These are phyloP conservation scores for Glycine soja DNA, from an alignment of 306 rosid genomes.

Conservation along the genomic window DNA sequence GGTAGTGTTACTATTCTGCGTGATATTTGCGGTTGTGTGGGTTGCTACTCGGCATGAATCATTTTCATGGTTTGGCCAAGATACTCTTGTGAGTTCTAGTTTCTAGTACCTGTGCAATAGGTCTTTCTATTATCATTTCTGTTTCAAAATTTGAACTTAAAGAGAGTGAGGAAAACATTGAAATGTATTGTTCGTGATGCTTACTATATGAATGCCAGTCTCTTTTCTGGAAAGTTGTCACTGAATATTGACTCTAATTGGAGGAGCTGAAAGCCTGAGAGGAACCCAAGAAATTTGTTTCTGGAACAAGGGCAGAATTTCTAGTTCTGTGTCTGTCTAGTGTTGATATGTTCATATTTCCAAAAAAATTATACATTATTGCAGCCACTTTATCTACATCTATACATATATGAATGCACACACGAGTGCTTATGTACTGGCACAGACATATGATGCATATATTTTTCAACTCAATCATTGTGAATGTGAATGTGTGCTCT, in stretches of 20 bases:
- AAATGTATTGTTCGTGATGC: constrained; percentile 15
- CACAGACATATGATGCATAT: constrained; percentile 12
- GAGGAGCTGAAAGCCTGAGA: not conserved
- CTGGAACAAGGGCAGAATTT: constrained; percentile 21
- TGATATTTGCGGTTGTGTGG: constrained; percentile 77
- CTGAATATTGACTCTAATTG: constrained; percentile 6
- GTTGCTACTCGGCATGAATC: constrained; percentile 61
- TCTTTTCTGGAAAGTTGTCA: not conserved
- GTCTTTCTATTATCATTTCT: constrained; percentile 34
- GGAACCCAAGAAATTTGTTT: constrained; percentile 28
- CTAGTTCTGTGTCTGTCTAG: constrained; percentile 9
- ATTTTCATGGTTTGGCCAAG: constrained; percentile 97
- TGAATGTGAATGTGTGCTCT: not conserved
- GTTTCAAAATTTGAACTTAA: constrained; percentile 26
- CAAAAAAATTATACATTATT: constrained; percentile 1
- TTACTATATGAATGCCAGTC: constrained; percentile 16
- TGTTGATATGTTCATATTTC: constrained; percentile 22
- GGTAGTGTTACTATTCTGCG: constrained; percentile 56
- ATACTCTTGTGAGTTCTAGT: constrained; percentile 80
- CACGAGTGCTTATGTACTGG: not conserved
- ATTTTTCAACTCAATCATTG: constrained; percentile 5
- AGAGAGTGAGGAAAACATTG: constrained; percentile 15
- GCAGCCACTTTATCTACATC: constrained; percentile 15
- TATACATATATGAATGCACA: not conserved
- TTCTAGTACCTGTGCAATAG: not conserved